Base-by-base conservation (phyloP, 805 yeast genomes). In the Saturnispora halmiae region DNA sequence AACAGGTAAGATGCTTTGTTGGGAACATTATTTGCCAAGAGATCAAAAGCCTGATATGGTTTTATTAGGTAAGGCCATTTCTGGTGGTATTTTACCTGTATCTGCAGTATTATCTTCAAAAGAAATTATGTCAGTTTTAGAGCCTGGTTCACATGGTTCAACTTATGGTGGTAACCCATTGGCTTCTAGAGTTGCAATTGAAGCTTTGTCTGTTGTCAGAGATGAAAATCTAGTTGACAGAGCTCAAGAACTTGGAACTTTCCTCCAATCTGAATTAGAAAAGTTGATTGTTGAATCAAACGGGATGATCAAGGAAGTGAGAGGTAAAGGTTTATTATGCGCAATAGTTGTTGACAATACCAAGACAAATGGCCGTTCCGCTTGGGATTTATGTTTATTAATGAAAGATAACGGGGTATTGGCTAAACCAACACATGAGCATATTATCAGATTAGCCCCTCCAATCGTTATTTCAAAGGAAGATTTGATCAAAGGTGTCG, bases 161-260 rank as follows among this genome's bases (percentile, higher is more conserved):
- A 90, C 97, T 18, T 90, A 84, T 60, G 97, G 97, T 64, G 97
- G 97, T 62, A 90, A 87, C 67, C 96, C 97, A 50, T 73, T 90
- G 59, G 90, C 95, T 18, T 85, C 94, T 50, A 74, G 85, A 42
- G 96, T 86, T 16, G 92, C 96, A 46, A 78, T 85, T 59, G 96
- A 95, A 44, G 96, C 97, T 9, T 70, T 90, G 50, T 74, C 86
- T 53, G 97, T 90, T 40, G 85, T 90, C 42, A 75, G 72, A 60
- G 94, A 90, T 52, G 97, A 90, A 65, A 71, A 79, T 20, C 72
- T 90, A 55, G 87, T 80, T 31, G 84, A 83, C 56, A 77, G 94
- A 63, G 79, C 96, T 4, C 63, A 62, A 21, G 68, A 64, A 25
- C 70, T 85, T 50, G 97, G 97, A 49, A 72, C 69, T 19, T 69